Evolutionary conservation across 495 filamentous ascomycete species (phyloP).

Genomic region (Cladorrhinum samala): DNA sequence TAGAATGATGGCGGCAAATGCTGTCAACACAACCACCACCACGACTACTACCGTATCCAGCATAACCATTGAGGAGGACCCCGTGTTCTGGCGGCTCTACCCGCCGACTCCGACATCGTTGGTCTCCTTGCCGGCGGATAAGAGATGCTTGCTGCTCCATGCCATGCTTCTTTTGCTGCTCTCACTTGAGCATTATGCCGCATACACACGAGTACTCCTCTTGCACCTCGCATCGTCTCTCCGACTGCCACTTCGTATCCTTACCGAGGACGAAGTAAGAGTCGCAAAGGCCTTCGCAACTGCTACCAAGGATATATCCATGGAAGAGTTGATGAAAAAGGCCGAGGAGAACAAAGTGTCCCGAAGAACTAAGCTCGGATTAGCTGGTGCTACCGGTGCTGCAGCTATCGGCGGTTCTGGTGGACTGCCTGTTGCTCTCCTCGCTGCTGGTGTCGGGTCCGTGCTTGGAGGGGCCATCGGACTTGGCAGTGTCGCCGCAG

Average conservation of each 20-base stretch:
- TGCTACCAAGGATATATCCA: constrained; percentile 63
- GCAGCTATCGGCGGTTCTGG: constrained; percentile 68
- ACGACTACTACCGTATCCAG: neutral
- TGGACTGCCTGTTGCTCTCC: constrained; percentile 72
- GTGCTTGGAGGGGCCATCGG: constrained; percentile 70
- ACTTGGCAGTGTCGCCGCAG: constrained; percentile 60
- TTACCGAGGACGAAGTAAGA: constrained; percentile 66
- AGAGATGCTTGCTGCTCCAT: constrained; percentile 43
- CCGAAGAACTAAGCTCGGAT: constrained; percentile 72
- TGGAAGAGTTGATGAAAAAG: constrained; percentile 61
- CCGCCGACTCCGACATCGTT: constrained; percentile 41
- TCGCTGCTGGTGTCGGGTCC: constrained; percentile 75
- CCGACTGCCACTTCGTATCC: constrained; percentile 53
- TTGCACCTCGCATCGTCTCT: constrained; percentile 64
- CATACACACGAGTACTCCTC: constrained; percentile 70
- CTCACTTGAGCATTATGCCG: constrained; percentile 73
- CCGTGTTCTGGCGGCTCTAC: constrained; percentile 34
- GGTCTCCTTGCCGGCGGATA: constrained; percentile 35
- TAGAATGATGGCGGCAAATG: no score
- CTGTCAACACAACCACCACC: neutral
- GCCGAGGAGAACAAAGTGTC: constrained; percentile 57
- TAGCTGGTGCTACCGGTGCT: constrained; percentile 52
- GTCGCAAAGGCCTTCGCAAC: constrained; percentile 69
- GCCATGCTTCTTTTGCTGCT: constrained; percentile 68
- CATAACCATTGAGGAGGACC: constrained; percentile 30